Base-by-base conservation (phyloP, 345 rosid species). In the Excoecaria cochinchinensis region DNA sequence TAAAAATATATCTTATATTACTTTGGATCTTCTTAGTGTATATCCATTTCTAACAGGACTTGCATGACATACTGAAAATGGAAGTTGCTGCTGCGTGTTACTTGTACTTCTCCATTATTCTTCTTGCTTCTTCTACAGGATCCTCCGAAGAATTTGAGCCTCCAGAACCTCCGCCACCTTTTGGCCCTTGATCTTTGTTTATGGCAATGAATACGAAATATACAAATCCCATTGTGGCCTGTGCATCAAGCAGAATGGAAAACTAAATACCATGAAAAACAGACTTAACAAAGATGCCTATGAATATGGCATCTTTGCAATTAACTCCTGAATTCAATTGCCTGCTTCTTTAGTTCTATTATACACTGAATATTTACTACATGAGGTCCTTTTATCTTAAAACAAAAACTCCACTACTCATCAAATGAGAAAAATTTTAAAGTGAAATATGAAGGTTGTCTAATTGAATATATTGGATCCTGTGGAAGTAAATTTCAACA, bases 81-180 rank as follows among this genome's bases (percentile, higher is more conserved):
- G 17, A 38, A 51, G 62, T 14, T 66, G 70, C 58, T 21, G 40
- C 70, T 0, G 3, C 10, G 10, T 4, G 19, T 87, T 76, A 90
- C 85, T 95, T 95, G 89, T 92, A 95, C 84, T 91, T 95, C 17
- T 92, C 96, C 98, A 92, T 92, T 78, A 95, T 95, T 85, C 87
- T 89, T 73, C 89, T 88, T 71, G 98, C 98, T 90, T 95, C 99
- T 83, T 88, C 90, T 17, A 83, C 52, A 3, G 90, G 71, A 46
- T 89, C 90, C 19, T 91, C 90, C 8, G 79, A 76, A 64, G 87
- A 82, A 12, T 67, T 71, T 16, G 81, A 40, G 22, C 52, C 24
- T 65, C 69, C 69, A 19, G 47, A 1, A 5, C 84, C 86, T 13
- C 87, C 74, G 42, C 85, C 87, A 38, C 82, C 87, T 78, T 74